A percentile compares a stretch with the other conserved stretches of the same genome.
Evolutionary conservation across 352 stramenopile species (phyloP).

Genomic region (Blastocystis sp.): DNA sequence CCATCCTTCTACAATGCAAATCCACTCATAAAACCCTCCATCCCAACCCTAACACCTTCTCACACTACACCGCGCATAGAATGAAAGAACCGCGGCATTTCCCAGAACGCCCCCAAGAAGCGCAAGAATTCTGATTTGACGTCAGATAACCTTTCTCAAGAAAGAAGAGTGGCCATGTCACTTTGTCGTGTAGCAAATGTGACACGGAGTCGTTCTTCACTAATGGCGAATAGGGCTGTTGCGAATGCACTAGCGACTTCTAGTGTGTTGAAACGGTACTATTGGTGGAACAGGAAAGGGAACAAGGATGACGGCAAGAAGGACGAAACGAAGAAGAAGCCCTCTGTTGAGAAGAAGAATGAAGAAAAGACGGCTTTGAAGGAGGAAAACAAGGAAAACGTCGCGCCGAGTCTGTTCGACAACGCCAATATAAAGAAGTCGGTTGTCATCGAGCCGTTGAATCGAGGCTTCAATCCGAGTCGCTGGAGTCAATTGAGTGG

Average conservation of each 20-base stretch:
- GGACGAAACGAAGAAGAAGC: background rate
- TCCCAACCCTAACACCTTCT: no score
- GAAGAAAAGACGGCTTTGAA: background rate
- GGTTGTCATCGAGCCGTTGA: background rate
- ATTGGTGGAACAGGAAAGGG: slow-evolving; percentile 18
- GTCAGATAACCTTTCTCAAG: background rate
- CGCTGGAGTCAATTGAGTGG: background rate
- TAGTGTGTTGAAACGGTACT: slow-evolving; percentile 8
- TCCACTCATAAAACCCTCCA: no score
- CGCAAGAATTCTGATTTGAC: no score
- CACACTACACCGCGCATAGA: no score
- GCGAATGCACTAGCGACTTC: slow-evolving; percentile 3
- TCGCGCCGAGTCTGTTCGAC: background rate
- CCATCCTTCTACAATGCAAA: no score
- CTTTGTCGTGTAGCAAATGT: slow-evolving; percentile 1
- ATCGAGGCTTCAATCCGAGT: background rate
- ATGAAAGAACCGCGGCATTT: no score
- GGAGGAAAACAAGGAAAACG: background rate
- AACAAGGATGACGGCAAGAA: background rate
- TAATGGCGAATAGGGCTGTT: slow-evolving; percentile 1
- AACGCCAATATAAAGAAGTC: background rate
- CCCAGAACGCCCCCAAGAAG: no score
- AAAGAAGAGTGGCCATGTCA: slow-evolving; percentile 8
- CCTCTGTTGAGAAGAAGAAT: background rate
- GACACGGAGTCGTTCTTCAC: background rate